Evolutionary conservation across 2,329 filamentous ascomycete species (phyloP).

Genomic region (Xylariaceae sp.): DNA sequence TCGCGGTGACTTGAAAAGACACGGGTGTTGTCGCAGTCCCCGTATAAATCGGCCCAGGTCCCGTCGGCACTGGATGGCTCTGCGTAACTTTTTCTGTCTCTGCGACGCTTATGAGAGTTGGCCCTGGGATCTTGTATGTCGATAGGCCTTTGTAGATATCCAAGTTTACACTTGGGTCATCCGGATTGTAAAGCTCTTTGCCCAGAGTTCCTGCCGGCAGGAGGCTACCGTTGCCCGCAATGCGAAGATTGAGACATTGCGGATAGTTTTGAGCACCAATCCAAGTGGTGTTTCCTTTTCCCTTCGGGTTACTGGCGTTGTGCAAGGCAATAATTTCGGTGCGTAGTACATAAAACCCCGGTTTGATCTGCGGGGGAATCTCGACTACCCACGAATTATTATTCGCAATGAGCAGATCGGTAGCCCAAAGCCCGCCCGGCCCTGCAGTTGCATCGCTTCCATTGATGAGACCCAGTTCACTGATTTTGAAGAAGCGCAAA

Average conservation of each 20-base stretch:
- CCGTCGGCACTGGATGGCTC: constrained; percentile 35
- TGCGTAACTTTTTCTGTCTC: constrained; percentile 19
- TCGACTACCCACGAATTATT: constrained; percentile 57
- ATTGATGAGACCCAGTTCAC: constrained; percentile 38
- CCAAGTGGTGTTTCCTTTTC: too few species aligned
- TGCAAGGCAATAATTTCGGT: constrained; percentile 60
- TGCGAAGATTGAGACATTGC: constrained; percentile 63
- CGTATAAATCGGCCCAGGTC: constrained; percentile 26
- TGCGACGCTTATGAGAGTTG: constrained; percentile 28
- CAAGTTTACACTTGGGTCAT: constrained; percentile 35
- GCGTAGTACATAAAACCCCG: constrained; percentile 58
- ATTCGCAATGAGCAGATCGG: constrained; percentile 52
- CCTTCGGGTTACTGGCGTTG: constrained; percentile 45
- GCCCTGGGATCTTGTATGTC: constrained; percentile 37
- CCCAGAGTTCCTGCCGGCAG: constrained; percentile 32
- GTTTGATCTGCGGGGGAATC: constrained; percentile 50
- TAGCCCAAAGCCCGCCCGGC: constrained; percentile 43
- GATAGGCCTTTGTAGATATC: constrained; percentile 34
- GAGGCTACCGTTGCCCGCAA: constrained; percentile 53
- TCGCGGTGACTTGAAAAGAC: constrained; percentile 3
- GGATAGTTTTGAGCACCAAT: constrained; percentile 59
- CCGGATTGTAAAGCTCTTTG: constrained; percentile 34
- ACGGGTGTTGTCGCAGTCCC: constrained; percentile 20
- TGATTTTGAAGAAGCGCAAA: constrained; percentile 47
- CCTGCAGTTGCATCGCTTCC: constrained; percentile 32